Percentiles rank a stretch among this genome's conserved stretches.
Evolutionary conservation across 768 basidiomycete genomes (phyloP).

Genomic region (Trametes villosa): DNA sequence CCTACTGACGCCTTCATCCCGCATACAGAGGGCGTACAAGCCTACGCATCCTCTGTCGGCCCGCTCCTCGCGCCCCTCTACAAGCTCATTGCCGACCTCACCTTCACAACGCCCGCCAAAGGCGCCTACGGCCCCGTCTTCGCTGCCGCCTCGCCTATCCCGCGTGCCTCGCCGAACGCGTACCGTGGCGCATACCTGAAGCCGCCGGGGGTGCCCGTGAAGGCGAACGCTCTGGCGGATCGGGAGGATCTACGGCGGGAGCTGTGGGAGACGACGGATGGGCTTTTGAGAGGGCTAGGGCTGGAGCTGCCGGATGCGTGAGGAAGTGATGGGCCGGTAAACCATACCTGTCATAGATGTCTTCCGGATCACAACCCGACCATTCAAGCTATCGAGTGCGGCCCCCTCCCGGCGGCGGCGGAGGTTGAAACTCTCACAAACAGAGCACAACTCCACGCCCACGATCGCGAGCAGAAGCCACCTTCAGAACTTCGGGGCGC

Average conservation of each 20-base stretch:
- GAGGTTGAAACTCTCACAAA: too few relatives aligned
- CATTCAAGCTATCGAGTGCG: too few relatives aligned
- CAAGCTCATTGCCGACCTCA: constrained; percentile 14
- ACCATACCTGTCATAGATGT: too few relatives aligned
- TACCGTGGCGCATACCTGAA: constrained; percentile 24
- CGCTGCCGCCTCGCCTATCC: constrained; percentile 26
- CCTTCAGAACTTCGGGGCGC: too few relatives aligned
- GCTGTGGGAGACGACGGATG: constrained; percentile 32
- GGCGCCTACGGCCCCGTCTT: constrained; percentile 29
- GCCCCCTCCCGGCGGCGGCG: too few relatives aligned
- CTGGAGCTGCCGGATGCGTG: neutral
- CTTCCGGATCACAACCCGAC: too few relatives aligned
- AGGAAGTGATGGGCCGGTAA: too few relatives aligned
- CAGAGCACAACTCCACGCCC: too few relatives aligned
- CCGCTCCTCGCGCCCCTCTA: constrained; percentile 19
- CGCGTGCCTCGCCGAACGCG: constrained; percentile 7
- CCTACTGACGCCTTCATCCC: neutral
- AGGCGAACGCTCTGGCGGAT: constrained; percentile 1
- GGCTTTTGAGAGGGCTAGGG: constrained; percentile 15
- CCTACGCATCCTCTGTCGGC: constrained; percentile 19
- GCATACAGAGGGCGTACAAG: constrained; percentile 25
- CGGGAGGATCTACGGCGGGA: constrained; percentile 18
- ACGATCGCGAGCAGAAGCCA: too few relatives aligned
- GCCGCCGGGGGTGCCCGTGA: constrained; percentile 14
- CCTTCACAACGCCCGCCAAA: constrained; percentile 13